These are phyloP conservation scores for Melocanna baccifera DNA, from an alignment of 176 grass and related monocot genomes.

Conservation along the genomic window DNA sequence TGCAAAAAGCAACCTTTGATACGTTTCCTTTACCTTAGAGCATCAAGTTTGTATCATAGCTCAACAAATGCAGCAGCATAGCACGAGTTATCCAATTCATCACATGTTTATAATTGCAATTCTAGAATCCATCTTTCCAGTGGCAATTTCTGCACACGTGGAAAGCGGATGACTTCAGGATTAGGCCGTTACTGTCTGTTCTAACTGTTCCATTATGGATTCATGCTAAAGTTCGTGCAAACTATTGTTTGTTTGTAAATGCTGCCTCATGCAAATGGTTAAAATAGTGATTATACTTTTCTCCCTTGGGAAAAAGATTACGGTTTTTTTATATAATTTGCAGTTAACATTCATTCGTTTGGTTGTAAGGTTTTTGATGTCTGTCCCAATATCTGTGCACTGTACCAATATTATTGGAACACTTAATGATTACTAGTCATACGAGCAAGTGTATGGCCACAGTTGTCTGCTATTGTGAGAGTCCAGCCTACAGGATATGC, in stretches of 20 bases:
- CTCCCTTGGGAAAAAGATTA: neutral
- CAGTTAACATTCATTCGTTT: neutral
- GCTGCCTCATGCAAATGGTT: neutral
- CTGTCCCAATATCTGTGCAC: neutral
- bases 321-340: neutral
- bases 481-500: neutral
- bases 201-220: neutral
- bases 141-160: neutral
- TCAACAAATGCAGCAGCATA: slow-evolving; percentile 10
- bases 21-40: neutral
- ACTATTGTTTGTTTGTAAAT: neutral
- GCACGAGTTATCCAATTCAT: neutral
- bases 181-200: neutral
- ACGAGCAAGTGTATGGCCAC: neutral
- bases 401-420: neutral
- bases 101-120: neutral
- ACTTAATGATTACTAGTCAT: neutral
- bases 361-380: neutral
- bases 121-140: slow-evolving; percentile 9
- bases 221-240: neutral
- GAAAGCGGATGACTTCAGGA: neutral
- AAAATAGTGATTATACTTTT: neutral
- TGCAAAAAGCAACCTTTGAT: neutral
- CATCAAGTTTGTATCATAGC: neutral
- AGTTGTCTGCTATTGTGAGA: neutral